Conservation (phyloP, 2,329 filamentous ascomycete genomes). For the Diaporthe sp. region DNA sequence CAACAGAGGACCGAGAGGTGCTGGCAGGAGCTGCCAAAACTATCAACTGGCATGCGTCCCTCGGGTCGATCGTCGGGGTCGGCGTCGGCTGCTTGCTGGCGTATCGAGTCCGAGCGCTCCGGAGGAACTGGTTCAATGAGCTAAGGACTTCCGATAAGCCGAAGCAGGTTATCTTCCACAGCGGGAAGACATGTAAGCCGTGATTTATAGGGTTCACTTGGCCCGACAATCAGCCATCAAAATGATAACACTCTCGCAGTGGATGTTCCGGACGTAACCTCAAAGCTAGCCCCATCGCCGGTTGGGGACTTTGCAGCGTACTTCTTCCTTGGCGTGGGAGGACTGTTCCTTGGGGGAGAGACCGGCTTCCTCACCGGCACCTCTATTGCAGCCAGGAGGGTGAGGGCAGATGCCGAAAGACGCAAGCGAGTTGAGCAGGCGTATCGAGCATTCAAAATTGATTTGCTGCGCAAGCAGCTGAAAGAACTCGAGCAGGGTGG, state of each 20-base stretch:
- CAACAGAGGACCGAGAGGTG: constrained; percentile 69
- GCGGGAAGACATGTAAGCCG: constrained; percentile 67
- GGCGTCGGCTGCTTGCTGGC: constrained; percentile 71
- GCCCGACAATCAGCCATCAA: too few species aligned
- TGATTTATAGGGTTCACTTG: neutral
- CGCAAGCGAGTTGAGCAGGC: constrained; percentile 72
- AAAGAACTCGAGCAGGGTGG: constrained; percentile 61
- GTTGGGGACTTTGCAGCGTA: constrained; percentile 74
- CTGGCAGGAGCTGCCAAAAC: constrained; percentile 69
- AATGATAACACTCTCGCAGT: constrained; percentile 56
- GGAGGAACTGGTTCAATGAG: constrained; percentile 71
- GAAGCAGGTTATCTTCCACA: constrained; percentile 72
- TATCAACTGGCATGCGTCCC: constrained; percentile 66
- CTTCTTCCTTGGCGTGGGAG: constrained; percentile 72
- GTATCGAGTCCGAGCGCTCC: constrained; percentile 67
- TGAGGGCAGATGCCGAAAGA: constrained; percentile 67
- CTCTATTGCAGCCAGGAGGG: constrained; percentile 64
- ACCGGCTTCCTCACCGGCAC: constrained; percentile 71
- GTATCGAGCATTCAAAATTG: constrained; percentile 73
- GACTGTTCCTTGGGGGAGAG: constrained; percentile 76
- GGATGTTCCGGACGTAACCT: constrained; percentile 72
- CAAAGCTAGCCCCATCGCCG: constrained; percentile 68
- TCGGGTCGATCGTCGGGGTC: constrained; percentile 73
- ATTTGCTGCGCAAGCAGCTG: constrained; percentile 73
- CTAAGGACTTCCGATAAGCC: constrained; percentile 74